phyloP scores from a whole-genome alignment of 495 filamentous ascomycete species.

The Xylaria longipes region DNA sequence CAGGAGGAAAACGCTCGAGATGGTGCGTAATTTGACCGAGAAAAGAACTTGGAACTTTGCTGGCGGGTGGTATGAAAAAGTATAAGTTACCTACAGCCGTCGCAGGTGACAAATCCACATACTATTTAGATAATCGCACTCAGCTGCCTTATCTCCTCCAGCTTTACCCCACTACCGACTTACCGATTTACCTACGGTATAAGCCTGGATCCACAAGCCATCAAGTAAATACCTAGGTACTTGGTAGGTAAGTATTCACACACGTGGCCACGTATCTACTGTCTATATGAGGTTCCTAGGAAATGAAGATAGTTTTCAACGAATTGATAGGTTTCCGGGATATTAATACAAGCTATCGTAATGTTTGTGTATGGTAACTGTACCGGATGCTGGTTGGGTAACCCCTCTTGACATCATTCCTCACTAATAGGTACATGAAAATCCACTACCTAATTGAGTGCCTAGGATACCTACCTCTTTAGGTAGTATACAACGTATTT shows the following conservation, averaged over 20 bases:
- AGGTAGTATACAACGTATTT: neutral
- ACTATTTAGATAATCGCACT: neutral
- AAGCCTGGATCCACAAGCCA: neutral
- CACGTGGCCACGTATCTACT: neutral
- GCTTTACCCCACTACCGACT: neutral
- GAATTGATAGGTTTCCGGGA: neutral
- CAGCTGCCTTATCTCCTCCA: neutral
- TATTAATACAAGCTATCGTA: neutral
- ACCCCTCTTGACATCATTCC: constrained; percentile 23
- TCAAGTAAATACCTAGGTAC: neutral
- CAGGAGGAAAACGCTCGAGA: neutral
- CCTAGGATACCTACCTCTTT: neutral
- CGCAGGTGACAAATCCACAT: neutral
- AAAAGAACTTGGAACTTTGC: neutral
- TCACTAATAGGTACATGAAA: constrained; percentile 9
- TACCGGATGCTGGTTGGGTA: neutral
- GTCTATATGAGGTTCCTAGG: neutral
- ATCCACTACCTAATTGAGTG: neutral
- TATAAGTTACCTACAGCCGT: neutral
- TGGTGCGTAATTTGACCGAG: neutral
- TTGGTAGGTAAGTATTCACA: neutral
- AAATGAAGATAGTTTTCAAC: neutral
- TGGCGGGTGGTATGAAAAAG: neutral
- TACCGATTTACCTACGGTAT: neutral
- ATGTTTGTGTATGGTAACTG: neutral